These are phyloP conservation scores for Cladochytrium replicatum DNA, from an alignment of 192 early-diverging fungal genomes.

Conservation along the genomic window DNA sequence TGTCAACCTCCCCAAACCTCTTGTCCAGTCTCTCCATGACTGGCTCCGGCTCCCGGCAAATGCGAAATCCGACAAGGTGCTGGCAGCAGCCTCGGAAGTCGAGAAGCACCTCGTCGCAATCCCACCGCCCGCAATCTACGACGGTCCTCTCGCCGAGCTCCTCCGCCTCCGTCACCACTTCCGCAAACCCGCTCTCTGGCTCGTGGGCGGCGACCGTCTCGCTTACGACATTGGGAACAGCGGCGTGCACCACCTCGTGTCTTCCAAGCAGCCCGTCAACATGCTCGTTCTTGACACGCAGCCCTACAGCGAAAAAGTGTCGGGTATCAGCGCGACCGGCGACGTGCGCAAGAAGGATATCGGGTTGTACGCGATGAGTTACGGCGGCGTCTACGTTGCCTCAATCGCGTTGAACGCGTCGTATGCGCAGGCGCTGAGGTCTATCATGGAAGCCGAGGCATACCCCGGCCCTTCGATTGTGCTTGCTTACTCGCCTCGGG, in stretches of 20 bases:
- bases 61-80: slow-evolving; percentile 44
- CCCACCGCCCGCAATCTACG: slow-evolving; percentile 15
- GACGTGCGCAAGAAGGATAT: slow-evolving; percentile 81
- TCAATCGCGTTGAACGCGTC: slow-evolving; percentile 79
- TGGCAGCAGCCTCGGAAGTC: slow-evolving; percentile 36
- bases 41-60: slow-evolving; percentile 57
- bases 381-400: slow-evolving; percentile 82
- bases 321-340: background rate
- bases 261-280: slow-evolving; percentile 76
- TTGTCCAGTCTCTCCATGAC: slow-evolving; percentile 48
- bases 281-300: slow-evolving; percentile 85
- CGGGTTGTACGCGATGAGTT: slow-evolving; percentile 93
- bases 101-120: slow-evolving; percentile 33
- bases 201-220: slow-evolving; percentile 81
- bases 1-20: slow-evolving; percentile 7
- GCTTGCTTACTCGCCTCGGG: slow-evolving; percentile 71
- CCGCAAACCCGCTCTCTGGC: slow-evolving; percentile 65
- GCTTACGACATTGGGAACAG: slow-evolving; percentile 78
- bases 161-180: slow-evolving; percentile 33
- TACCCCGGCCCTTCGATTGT: slow-evolving; percentile 83
- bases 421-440: slow-evolving; percentile 80
- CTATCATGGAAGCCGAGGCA: slow-evolving; percentile 81
- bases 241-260: slow-evolving; percentile 84
- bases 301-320: slow-evolving; percentile 58
- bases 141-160: slow-evolving; percentile 24